Base-by-base conservation (phyloP, 2,329 filamentous ascomycete genomes). In the Epichloe bromicola region DNA sequence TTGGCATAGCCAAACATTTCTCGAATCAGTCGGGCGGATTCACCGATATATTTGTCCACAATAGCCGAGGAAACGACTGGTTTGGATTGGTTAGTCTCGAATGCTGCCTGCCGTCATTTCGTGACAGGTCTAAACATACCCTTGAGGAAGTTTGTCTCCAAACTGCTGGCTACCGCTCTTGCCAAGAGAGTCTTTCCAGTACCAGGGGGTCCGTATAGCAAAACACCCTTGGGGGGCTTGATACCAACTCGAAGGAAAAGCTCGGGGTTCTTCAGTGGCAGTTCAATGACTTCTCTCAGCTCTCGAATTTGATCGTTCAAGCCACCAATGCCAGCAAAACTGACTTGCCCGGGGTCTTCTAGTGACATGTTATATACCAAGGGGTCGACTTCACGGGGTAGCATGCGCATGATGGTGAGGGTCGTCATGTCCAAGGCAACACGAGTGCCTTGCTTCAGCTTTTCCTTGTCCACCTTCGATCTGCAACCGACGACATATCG, bases 1-100 rank as follows among this genome's bases (percentile, higher is more conserved):
- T 96, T 97, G 62, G 94, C 93, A 65, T 98, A 98, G 53, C 93
- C 94, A 65, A 98, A 98, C 94, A 98, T 98, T 70, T 98, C 93
- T 67, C 93, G 84, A 63, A 98, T 98, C 58, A 98, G 76, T 58
- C 94, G 85, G 38, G 93, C 93, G 11, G 93, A 98, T 72, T 98
- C 93, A 69, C 93, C 93, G 57, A 98, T 98, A 66, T 98, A 98
- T 70, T 98, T 98, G 76, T 98, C 94, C 56, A 98, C 93, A 63
- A 98, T 98, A 30, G 93, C 94, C 42, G 93, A 98, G 3, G 93
- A 97, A 33, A 98, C 93, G 55, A 98, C 93, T 95, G 59, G 5
- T 23, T 41, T 10, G 7, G 36, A 48, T 3, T 7, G 51, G 10
- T 67, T 42, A 65, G 60, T 52, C 44, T 44, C 12, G 12, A 12